Percentiles rank a stretch among this genome's conserved stretches.
phyloP scores from a whole-genome alignment of 108 stramenopile genomes.

The Aurantiochytrium sp. region DNA sequence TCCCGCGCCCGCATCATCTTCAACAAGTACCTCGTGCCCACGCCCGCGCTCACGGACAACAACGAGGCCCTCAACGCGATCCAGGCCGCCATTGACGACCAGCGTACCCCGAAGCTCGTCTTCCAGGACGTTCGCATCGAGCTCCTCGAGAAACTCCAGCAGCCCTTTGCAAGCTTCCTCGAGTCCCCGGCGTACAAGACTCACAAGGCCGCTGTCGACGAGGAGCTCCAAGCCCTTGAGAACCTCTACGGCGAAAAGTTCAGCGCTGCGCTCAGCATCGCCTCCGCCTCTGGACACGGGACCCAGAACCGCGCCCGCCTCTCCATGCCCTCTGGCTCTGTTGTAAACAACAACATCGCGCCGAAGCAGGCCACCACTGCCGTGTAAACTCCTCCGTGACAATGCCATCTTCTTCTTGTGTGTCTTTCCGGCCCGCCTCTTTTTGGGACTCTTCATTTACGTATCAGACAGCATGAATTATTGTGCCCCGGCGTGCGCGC shows the following conservation, averaged over 20 bases:
- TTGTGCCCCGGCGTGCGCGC: no score
- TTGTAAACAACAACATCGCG: no score
- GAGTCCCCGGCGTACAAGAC: background rate
- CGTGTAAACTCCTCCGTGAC: background rate
- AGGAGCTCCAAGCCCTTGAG: background rate
- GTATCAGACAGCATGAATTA: no score
- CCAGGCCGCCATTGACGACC: background rate
- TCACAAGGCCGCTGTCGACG: background rate
- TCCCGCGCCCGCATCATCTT: background rate
- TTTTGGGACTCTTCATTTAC: no score
- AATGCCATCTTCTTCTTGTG: no score
- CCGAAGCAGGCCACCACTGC: background rate
- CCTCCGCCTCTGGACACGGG: background rate
- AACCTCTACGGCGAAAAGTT: background rate
- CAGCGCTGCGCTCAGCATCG: background rate
- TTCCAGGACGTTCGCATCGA: background rate
- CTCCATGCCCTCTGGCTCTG: no score
- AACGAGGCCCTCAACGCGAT: background rate
- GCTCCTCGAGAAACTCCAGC: background rate
- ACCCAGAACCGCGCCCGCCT: background rate
- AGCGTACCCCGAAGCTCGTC: background rate
- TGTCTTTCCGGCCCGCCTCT: no score
- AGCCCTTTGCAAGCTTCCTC: background rate
- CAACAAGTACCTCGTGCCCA: background rate
- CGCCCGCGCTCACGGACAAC: background rate